Evolutionary conservation across 1,284 basidiomycete genomes (phyloP).

Genomic region (Sphaerobolus stellatus): DNA sequence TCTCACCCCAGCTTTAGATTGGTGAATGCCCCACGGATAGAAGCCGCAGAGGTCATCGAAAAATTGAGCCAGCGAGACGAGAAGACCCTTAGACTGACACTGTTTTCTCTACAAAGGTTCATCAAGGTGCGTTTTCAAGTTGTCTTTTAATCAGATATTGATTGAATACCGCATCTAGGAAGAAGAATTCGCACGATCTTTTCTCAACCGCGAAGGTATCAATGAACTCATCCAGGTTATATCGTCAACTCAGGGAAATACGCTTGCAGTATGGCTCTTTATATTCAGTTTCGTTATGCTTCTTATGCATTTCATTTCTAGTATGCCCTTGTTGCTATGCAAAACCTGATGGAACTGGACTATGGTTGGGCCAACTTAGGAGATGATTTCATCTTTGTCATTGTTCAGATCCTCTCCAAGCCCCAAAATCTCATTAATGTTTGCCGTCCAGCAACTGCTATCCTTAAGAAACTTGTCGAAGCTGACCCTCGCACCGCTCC

Average conservation of each 20-base stretch:
- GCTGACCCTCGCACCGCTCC: conserved; percentile 69
- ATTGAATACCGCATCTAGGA: conserved; percentile 50
- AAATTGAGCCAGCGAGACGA: conserved; percentile 68
- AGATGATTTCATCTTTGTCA: conserved; percentile 68
- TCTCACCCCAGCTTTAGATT: conserved; percentile 46
- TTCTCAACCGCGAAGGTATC: conserved; percentile 77
- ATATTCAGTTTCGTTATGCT: conserved; percentile 15
- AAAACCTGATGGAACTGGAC: conserved; percentile 83
- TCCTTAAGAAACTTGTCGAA: conserved; percentile 84
- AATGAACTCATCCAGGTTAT: conserved; percentile 75
- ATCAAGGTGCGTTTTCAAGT: conserved; percentile 56
- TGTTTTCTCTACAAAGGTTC: conserved; percentile 82
- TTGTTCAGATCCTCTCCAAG: conserved; percentile 81
- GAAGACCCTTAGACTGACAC: conserved; percentile 61
- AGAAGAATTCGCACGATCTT: conserved; percentile 84
- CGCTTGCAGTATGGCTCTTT: conserved; percentile 61
- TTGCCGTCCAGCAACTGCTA: conserved; percentile 93
- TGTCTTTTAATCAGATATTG: not conserved
- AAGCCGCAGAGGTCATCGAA: conserved; percentile 77
- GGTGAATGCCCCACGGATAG: conserved; percentile 77
- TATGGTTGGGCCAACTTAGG: conserved; percentile 78
- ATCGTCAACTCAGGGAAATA: conserved; percentile 73
- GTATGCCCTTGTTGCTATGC: conserved; percentile 83
- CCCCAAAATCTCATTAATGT: conserved; percentile 85
- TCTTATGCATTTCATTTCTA: conserved; percentile 39